A percentile compares a stretch with the other conserved stretches of the same genome.
Conservation (phyloP, 192 early-diverging fungal species). For the Backusella sp. region DNA sequence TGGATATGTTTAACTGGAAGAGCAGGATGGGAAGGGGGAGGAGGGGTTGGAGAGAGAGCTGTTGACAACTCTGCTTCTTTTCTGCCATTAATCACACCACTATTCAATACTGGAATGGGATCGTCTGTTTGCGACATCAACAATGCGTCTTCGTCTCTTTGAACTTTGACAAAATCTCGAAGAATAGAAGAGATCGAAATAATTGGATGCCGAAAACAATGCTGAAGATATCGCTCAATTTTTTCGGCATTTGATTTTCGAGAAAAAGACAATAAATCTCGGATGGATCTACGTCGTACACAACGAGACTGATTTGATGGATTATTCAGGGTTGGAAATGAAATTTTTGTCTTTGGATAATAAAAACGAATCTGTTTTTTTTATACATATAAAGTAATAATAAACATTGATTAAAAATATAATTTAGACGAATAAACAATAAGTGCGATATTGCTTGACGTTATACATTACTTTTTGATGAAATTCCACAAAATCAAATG, state of each 20-base stretch:
- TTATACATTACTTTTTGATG: slow-evolving; percentile 34
- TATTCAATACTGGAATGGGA: not conserved
- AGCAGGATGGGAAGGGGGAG: not conserved
- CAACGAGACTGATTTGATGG: slow-evolving; percentile 13
- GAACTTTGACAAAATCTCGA: slow-evolving; percentile 47
- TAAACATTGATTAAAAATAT: not conserved
- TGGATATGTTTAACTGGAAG: not conserved
- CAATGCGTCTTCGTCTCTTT: slow-evolving; percentile 45
- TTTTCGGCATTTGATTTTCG: slow-evolving; percentile 49
- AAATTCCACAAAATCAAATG: slow-evolving; percentile 35
- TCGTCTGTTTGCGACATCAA: not conserved
- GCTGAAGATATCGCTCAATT: slow-evolving; percentile 47
- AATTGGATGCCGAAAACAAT: slow-evolving; percentile 38
- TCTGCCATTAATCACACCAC: not conserved
- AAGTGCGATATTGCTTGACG: not conserved
- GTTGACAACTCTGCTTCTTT: not conserved
- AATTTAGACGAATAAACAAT: not conserved
- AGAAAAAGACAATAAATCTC: slow-evolving; percentile 15
- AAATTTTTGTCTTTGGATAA: slow-evolving; percentile 30
- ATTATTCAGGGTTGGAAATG: slow-evolving; percentile 21
- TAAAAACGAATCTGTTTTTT: slow-evolving; percentile 24
- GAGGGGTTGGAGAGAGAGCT: not conserved
- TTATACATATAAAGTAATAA: not conserved
- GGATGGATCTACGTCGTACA: slow-evolving; percentile 19
- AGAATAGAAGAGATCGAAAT: slow-evolving; percentile 40